These are phyloP conservation scores for Paecilomyces sp. DNA, from an alignment of 2,329 filamentous ascomycete species.

Conservation along the genomic window DNA sequence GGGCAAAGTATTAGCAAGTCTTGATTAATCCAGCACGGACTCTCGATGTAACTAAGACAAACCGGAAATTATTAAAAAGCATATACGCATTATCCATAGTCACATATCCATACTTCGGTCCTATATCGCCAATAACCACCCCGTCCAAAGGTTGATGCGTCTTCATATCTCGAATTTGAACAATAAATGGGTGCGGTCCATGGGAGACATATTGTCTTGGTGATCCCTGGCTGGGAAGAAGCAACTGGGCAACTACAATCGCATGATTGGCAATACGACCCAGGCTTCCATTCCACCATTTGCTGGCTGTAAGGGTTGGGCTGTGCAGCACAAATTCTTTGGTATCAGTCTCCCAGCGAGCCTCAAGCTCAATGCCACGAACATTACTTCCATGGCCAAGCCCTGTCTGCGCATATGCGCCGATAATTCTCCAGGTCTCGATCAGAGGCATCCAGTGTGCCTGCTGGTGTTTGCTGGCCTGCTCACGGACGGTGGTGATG, in stretches of 20 bases:
- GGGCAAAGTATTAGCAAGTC: neutral
- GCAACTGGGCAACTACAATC: constrained; percentile 47
- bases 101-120: constrained; percentile 49
- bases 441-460: constrained; percentile 45
- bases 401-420: constrained; percentile 47
- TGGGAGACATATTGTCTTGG: constrained; percentile 32
- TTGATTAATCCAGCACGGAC: neutral
- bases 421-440: constrained; percentile 44
- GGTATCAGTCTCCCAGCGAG: constrained; percentile 38
- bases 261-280: constrained; percentile 50
- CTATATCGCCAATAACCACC: constrained; percentile 48
- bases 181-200: constrained; percentile 47
- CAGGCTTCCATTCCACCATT: constrained; percentile 51
- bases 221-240: constrained; percentile 31
- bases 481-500: constrained; percentile 45
- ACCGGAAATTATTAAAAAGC: constrained; percentile 42
- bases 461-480: constrained; percentile 41
- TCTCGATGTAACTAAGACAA: constrained; percentile 1
- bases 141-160: constrained; percentile 42
- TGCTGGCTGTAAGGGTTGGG: constrained; percentile 45
- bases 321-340: constrained; percentile 46
- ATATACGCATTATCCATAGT: constrained; percentile 50
- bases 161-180: constrained; percentile 44
- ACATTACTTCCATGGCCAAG: constrained; percentile 49
- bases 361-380: constrained; percentile 42